Evolutionary conservation across 495 filamentous ascomycete species (phyloP).

Genomic region (Podospora anserina): DNA sequence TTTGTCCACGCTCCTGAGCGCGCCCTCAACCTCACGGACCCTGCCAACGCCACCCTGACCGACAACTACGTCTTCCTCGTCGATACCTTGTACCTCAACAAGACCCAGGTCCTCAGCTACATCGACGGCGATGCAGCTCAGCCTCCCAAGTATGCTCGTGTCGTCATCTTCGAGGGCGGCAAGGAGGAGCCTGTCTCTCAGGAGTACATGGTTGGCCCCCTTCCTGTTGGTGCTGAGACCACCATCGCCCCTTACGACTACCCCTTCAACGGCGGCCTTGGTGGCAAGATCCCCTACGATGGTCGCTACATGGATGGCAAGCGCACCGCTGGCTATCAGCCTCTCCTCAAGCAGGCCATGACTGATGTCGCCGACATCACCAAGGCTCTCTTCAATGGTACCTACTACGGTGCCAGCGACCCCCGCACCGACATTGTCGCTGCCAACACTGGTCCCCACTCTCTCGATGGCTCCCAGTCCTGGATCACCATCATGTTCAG

Average conservation of each 20-base stretch:
- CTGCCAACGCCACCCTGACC: conserved; percentile 24
- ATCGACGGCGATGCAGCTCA: conserved; percentile 38
- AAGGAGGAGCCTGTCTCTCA: conserved; percentile 44
- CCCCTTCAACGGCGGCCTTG: conserved; percentile 41
- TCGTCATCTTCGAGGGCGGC: conserved; percentile 44
- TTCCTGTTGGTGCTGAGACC: conserved; percentile 42
- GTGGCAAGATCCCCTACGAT: conserved; percentile 36
- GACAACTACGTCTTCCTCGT: conserved; percentile 41
- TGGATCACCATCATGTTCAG: conserved; percentile 35
- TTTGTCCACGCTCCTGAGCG: conserved; percentile 29
- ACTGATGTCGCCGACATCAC: conserved; percentile 38
- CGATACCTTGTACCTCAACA: conserved; percentile 54
- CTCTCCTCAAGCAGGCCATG: conserved; percentile 34
- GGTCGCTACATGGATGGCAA: conserved; percentile 36
- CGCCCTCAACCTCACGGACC: conserved; percentile 33
- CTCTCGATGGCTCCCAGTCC: conserved; percentile 34
- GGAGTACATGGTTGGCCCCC: conserved; percentile 50
- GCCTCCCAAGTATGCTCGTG: conserved; percentile 50
- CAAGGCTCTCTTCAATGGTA: conserved; percentile 31
- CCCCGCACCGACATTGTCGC: conserved; percentile 29
- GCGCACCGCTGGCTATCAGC: conserved; percentile 26
- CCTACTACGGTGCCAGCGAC: conserved; percentile 33
- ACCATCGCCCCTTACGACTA: conserved; percentile 43
- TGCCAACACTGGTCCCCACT: conserved; percentile 30
- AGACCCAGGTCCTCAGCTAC: conserved; percentile 48